Percentiles rank a stretch among this genome's conserved stretches.
Evolutionary conservation across 345 rosid genomes (phyloP).

Genomic region (Excoecaria cochinchinensis): DNA sequence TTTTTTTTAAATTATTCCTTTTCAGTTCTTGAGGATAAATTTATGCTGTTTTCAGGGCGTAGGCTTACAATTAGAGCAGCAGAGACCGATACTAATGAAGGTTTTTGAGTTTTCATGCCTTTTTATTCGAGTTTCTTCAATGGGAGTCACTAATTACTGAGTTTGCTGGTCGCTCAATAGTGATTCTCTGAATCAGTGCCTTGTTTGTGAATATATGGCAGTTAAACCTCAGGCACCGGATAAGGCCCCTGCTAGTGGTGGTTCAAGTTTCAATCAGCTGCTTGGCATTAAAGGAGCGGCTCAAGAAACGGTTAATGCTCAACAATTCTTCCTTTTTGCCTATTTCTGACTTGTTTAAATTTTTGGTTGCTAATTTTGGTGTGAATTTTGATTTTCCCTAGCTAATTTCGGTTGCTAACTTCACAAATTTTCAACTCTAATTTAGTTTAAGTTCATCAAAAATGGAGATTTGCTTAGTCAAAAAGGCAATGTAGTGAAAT

Average conservation of each 20-base stretch:
- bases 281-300: conserved; percentile 97
- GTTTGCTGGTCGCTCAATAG: background rate
- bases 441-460: background rate
- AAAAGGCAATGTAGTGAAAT: background rate
- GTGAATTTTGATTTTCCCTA: background rate
- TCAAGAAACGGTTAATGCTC: conserved; percentile 67
- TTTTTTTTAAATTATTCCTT: background rate
- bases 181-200: background rate
- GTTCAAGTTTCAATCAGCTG: conserved; percentile 91
- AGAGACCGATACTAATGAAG: conserved; percentile 78
- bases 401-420: background rate
- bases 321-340: background rate
- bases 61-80: conserved; percentile 71
- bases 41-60: conserved; percentile 46
- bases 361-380: background rate
- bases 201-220: conserved; percentile 23
- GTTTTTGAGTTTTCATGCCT: conserved; percentile 27
- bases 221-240: conserved; percentile 67
- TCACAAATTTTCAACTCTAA: background rate
- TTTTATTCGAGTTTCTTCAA: background rate
- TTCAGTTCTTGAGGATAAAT: background rate
- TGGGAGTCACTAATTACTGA: background rate
- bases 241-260: conserved; percentile 62
- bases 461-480: background rate
- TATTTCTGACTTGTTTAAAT: background rate